Base-by-base conservation (phyloP, 441 rosid genomes). In the Erodium texanum region DNA sequence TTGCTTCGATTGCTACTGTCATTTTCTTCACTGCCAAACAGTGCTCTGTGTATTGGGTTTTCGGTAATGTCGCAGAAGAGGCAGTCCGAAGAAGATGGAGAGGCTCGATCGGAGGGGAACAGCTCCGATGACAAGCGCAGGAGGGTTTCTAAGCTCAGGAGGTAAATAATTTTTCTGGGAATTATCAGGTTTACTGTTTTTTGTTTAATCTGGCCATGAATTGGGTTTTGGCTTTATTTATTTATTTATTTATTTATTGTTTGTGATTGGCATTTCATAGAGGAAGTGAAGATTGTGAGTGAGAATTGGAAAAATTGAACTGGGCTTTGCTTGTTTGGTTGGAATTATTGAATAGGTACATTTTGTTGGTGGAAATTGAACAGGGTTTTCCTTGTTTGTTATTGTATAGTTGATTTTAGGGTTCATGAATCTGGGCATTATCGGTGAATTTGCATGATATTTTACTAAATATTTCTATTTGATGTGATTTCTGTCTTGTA, bases 51-150 rank as follows among this genome's bases (percentile, higher is more conserved):
- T 45, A 11, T 12, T 45, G 52, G 52, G 52, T 45, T 45, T 45
- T 50, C 58, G 58, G 74, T 71, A 73, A 89, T 89, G 98, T 82
- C 98, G 48, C 91, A 88, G 68, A 92, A 92, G 82, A 87, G 98
- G 74, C 93, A 87, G 50, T 82, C 83, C 62, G n/a, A 12, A 12
- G 98, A 92, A 10, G 87, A 85, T 23, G 84, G 83, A 1, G 88
- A 83, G 80, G 75, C 78, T 71, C 84, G 80, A 43, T 45, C 77
- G 0, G 88, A 86, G 52, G 52, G 52, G 5, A 45, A 45, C 52
- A 45, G 52, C 73, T 82, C 81, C 0, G 91, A 84, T 54, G 91
- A 86, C 70, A 92, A 92, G 82, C 88, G 88, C 70, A 71, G 96
- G 66, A 87, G 82, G 77, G 71, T 45, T 45, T 16, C 52, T 45